phyloP scores from a whole-genome alignment of 306 rosid species.

The Fagus sylvatica region DNA sequence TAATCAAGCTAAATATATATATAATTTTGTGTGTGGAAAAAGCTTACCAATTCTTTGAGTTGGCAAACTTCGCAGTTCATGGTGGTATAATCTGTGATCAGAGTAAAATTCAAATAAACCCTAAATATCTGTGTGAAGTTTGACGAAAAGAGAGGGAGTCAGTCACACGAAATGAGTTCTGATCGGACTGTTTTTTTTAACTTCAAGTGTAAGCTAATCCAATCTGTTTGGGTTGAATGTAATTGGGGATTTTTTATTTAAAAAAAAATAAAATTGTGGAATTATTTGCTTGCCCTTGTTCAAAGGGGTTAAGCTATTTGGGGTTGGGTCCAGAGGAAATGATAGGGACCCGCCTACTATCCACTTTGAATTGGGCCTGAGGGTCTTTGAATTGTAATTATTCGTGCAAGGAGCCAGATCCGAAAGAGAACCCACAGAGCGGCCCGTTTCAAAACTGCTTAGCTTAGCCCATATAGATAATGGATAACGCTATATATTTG shows the following conservation, averaged over 20 bases:
- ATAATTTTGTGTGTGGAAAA: neutral
- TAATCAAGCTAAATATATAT: neutral
- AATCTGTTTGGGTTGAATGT: neutral
- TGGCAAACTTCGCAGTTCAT: conserved; percentile 98
- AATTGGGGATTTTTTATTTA: too few species aligned
- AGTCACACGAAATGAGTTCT: neutral
- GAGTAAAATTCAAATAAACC: conserved; percentile 24
- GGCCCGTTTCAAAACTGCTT: too few species aligned
- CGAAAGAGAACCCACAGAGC: too few species aligned
- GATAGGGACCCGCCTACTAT: too few species aligned
- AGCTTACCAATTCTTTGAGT: conserved; percentile 78
- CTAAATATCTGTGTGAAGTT: conserved; percentile 6
- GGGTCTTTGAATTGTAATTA: too few species aligned
- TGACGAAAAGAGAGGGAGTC: neutral
- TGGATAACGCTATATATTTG: too few species aligned
- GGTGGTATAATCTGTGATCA: neutral
- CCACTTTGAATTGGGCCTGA: too few species aligned
- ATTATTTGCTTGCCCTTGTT: neutral
- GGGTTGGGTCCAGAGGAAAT: neutral
- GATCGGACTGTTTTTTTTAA: neutral
- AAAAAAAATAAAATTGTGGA: too few species aligned
- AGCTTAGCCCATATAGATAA: too few species aligned
- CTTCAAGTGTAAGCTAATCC: neutral
- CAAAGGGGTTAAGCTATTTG: neutral
- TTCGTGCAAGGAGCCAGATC: too few species aligned